A percentile compares a stretch with the other conserved stretches of the same genome.
These are phyloP conservation scores for Colletotrichum graminicola DNA, from an alignment of 2,329 filamentous ascomycete genomes.

Conservation along the genomic window DNA sequence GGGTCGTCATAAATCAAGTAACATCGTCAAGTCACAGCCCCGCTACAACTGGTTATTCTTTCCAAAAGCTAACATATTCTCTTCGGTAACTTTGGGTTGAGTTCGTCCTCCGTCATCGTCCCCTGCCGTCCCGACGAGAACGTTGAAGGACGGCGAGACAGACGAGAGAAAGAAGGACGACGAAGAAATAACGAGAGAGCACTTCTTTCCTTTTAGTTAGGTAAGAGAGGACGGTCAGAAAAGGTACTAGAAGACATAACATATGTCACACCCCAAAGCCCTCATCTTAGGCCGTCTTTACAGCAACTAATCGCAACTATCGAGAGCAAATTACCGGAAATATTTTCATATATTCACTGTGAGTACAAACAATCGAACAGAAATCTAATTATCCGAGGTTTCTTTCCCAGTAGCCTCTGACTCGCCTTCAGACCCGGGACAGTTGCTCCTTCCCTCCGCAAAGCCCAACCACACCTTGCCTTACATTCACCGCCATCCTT, in stretches of 20 bases:
- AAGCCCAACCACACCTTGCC: not conserved
- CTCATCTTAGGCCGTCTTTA: not conserved
- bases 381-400: not conserved
- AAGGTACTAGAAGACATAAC: too few species aligned
- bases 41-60: not conserved
- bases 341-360: not conserved
- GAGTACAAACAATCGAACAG: not conserved
- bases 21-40: not conserved
- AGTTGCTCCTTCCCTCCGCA: not conserved
- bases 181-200: not conserved
- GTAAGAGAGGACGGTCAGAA: not conserved
- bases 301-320: not conserved
- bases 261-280: not conserved
- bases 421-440: not conserved
- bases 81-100: accelerated
- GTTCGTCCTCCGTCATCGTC: too few species aligned
- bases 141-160: not conserved
- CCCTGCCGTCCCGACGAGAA: not conserved
- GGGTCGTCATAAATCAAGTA: not conserved
- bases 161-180: not conserved
- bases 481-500: not conserved
- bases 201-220: not conserved
- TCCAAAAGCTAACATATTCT: not conserved
- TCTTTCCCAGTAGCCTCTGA: not conserved
- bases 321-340: not conserved